Evolutionary conservation across 352 stramenopile genomes (phyloP), one percentile per base, ranked within the genome.

Genomic region (Phytophthora aleatoria): DNA sequence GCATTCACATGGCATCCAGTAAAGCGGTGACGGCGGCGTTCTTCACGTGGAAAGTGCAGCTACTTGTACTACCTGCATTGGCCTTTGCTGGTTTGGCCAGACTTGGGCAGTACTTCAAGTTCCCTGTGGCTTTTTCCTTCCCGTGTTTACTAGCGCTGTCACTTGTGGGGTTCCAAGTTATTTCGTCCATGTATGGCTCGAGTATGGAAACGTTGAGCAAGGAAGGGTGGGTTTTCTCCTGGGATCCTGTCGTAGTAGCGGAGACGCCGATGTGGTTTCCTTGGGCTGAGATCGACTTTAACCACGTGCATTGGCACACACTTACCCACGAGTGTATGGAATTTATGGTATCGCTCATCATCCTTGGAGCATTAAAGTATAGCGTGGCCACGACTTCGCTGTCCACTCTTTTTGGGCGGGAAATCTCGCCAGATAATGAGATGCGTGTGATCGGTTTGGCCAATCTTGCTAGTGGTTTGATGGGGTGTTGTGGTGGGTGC

Each of bases 221-320:
- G 0, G 51, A 65, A 26, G 73, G 73, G 0, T 92, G 84, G 86
- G 62, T 92, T 13, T 94, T 92, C 45, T 71, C 79, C 0, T 94
- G 86, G 83, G 76, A 86, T 12, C 64, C 71, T 1, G 62, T 79
- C 0, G 83, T 92, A 10, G 79, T 92, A 20, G 61, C 56, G 0
- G 73, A 87, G 7, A 94, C 86, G 9, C 86, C 83, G 1, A 90
- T 91, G 74, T 94, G 86, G 86, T 89, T 84, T 24, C 74, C 86
- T 8, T 94, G 86, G 86, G 65, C 71, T 5, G 65, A 83, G n/a
- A 85, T 94, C 52, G 81, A 90, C 31, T 79, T 90, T 13, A 56
- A 41, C 5, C 69, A 82, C 5, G 76, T 92, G 10, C 73, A 80
- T 27, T 94, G 86, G 86, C 64, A 74, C 38, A 80, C 78, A 1